Base-by-base conservation (phyloP, 208 protist species). In the Leishmania aethiopica region DNA sequence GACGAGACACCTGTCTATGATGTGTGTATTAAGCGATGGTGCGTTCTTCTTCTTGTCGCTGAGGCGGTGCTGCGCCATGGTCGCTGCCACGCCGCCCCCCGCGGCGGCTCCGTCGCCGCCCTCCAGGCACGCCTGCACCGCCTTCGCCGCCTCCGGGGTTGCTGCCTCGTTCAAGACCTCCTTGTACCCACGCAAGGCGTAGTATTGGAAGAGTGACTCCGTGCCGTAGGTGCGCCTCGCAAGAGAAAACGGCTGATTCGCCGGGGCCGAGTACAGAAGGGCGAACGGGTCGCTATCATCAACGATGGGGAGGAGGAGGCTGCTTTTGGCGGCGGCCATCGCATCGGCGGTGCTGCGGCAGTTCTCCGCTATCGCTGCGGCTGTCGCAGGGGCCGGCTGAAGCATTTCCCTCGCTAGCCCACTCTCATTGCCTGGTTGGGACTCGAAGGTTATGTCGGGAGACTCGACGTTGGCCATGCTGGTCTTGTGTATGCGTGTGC, bases 191-290 rank as follows among this genome's bases (percentile, higher is more conserved):
- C 91, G 84, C 73, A 88, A 51, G 40, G 85, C 78, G 55, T 94
- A 94, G 81, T 92, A 94, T 57, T 86, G 76, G 47, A 94, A 92
- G 42, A 92, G 83, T 51, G 89, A 79, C 60, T 83, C 82, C 11
- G 70, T 72, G 19, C 80, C 57, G 40, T 79, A 25, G 40, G 59
- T 59, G 47, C 86, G 80, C 37, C 83, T 73, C 22, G 62, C 62
- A 28, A 90, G 82, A 45, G 77, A 83, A 13, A 79, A 49, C 7
- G 83, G 80, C 57, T 72, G 47, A 55, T 82, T 64, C 15, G 55
- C 59, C 0, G 83, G 83, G 35, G 80, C 80, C 8, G 70, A 64
- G 83, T 70, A 86, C 57, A 86, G 62, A 17, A 82, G 72, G 11
- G 83, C 73, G 35, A 76, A 62, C 35, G 77, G 83, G 51, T 88